Evolutionary conservation across 129 eudicot genomes (phyloP), one percentile per base, ranked within the genome.

Genomic region (Helichrysum umbraculigerum): DNA sequence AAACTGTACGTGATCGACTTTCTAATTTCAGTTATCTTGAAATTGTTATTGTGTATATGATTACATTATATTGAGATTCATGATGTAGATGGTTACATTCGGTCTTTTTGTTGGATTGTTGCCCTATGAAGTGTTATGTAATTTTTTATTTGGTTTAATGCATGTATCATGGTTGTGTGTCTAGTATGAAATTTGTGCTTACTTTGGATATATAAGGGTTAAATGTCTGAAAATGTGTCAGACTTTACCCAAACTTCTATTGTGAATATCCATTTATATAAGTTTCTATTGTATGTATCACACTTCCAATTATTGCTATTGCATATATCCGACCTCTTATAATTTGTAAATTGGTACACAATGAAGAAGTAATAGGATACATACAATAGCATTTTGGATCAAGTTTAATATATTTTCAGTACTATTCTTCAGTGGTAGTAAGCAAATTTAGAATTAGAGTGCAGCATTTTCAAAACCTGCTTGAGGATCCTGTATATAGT

Each of bases 1-100:
- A 74, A 82, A 82, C 87, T 66, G 93, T 88, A 79, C 79, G 78
- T 58, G 42, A 66, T 6, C 11, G 25, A 57, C 68, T 67, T 74
- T 52, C 52, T 52, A 35, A 33, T 44, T 60, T 63, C 20, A 47
- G 9, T 58, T 58, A n/a, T 42, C 21, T 59, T 58, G 22, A 30
- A 71, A 17, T 41, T 68, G 47, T 69, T 30, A 11, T 41, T 10
- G 34, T 71, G 22, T 25, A 39, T 67, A 54, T 76, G 9, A 20
- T 47, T 35, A 21, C 35, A 16, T 22, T 64, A 19, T 65, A 10
- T 7, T 37, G 42, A 42, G 22, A 15, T 34, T 41, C 61, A 74
- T 7, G 70, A 30, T 42, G 61, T 59, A 29, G 19, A 37, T 59
- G 1, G 47, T 75, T 20, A 63, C 7, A n/a, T 44, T 34, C 22